Conservation (phyloP, 768 basidiomycete species). For the Leccinellum albellum region DNA sequence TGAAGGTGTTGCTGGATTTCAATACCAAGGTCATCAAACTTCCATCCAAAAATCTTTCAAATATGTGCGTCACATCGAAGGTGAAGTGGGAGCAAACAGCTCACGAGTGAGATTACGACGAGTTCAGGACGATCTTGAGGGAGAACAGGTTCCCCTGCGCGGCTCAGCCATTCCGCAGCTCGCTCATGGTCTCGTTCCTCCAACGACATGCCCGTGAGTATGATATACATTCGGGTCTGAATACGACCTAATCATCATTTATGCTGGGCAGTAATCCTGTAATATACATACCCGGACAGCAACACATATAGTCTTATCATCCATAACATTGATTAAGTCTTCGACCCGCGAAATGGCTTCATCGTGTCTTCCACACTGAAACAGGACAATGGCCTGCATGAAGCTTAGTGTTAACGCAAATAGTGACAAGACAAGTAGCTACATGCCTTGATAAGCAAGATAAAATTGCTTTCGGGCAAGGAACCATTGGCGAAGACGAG, state of each 20-base stretch:
- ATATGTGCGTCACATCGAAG: neutral
- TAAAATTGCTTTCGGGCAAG: neutral
- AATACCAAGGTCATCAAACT: neutral
- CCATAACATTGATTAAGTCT: neutral
- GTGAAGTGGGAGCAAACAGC: neutral
- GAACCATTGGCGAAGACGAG: constrained; percentile 2
- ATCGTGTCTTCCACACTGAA: constrained; percentile 3
- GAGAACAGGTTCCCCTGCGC: neutral
- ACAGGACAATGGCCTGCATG: constrained; percentile 5
- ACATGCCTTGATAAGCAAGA: constrained; percentile 13
- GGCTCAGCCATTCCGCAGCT: neutral
- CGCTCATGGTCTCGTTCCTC: neutral
- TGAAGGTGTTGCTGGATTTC: neutral
- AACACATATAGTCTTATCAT: neutral
- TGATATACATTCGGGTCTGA: constrained; percentile 7
- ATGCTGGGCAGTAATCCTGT: too few relatives aligned
- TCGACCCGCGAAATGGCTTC: neutral
- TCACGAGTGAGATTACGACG: constrained; percentile 5
- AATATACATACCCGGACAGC: constrained; percentile 1
- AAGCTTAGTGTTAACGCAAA: neutral
- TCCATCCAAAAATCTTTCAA: constrained; percentile 10
- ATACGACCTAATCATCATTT: neutral
- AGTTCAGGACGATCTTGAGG: neutral
- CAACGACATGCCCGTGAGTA: neutral
- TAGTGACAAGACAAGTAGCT: accelerated